Evolutionary conservation across 805 yeast species (phyloP), one percentile per base, ranked within the genome.

Genomic region (Ogataea pini): DNA sequence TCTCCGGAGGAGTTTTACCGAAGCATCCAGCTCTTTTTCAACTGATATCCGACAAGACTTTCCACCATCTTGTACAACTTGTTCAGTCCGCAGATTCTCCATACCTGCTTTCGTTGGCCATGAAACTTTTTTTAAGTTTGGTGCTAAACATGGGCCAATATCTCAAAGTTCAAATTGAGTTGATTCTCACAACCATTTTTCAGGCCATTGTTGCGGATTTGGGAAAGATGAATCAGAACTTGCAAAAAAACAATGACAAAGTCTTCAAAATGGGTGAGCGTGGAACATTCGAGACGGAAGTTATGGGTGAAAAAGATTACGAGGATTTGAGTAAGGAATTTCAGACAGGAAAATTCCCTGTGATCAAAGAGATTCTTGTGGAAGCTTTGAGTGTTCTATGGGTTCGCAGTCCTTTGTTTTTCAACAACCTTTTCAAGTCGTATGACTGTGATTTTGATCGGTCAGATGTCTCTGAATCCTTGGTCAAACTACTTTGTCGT

Each of bases 361-460:
- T 67, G n/a, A 69, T 83, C 1, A 85, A 92, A 56, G 99, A 94
- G 63, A 74, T 88, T 50, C 73, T 94, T 56, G 78, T 91, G 36
- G 99, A 94, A 67, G 83, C 91, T 10, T 69, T 92, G 2, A 86
- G 96, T 3, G 81, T 85, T 41, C 68, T 87, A 24, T 87, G 95
- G 96, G 78, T 85, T 4, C 77, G 96, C 49, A 80, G 88, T 0
- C 92, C 96, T 1, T 70, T 78, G 3, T 83, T 89, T 48, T 89
- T 90, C 64, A 79, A 89, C 12, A 78, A 82, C 37, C 65, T 91
- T 29, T 94, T 87, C 63, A 83, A 87, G 47, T 84, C 83, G 48
- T 94, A 83, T 64, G 99, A 94, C 65, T 92, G 98, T 67, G 92
- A 89, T 61, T 83, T 89, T 55, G 96, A 89, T 51, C 80, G 92